phyloP scores from a whole-genome alignment of 345 rosid species.

The Anacardium occidentale region DNA sequence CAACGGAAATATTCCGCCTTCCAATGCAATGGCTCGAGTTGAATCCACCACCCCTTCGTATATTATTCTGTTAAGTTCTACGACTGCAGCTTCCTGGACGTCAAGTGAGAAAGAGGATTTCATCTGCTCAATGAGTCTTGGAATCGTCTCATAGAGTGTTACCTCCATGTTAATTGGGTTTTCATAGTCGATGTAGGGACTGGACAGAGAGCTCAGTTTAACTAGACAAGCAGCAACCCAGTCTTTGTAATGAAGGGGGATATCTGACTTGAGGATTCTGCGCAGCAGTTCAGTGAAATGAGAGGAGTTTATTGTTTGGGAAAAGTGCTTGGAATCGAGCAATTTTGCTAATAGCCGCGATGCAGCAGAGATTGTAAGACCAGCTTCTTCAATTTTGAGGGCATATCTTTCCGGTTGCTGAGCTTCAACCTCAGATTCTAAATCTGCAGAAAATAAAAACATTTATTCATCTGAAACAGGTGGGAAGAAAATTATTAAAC shows the following conservation, averaged over 20 bases:
- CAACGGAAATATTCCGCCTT: conserved; percentile 66
- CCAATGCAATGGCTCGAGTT: conserved; percentile 51
- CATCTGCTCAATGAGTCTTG: conserved; percentile 65
- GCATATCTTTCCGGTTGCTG: conserved; percentile 55
- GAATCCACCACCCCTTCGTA: conserved; percentile 64
- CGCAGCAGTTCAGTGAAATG: conserved; percentile 44
- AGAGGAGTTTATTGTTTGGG: conserved; percentile 29
- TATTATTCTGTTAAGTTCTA: conserved; percentile 76
- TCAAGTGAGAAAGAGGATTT: conserved; percentile 47
- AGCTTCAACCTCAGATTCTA: conserved; percentile 48
- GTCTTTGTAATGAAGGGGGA: conserved; percentile 61
- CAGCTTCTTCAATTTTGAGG: conserved; percentile 73
- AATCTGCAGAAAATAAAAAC: conserved; percentile 34
- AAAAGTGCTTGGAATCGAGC: conserved; percentile 60
- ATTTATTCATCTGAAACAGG: conserved; percentile 17
- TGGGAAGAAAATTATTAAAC: not conserved
- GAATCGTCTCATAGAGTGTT: conserved; percentile 72
- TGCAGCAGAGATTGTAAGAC: conserved; percentile 63
- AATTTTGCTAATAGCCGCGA: conserved; percentile 73
- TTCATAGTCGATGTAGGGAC: conserved; percentile 34
- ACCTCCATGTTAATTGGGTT: conserved; percentile 65
- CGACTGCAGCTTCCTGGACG: conserved; percentile 65
- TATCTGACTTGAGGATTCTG: conserved; percentile 45
- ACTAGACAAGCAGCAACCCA: conserved; percentile 81
- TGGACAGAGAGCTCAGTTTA: conserved; percentile 48